Base-by-base conservation (phyloP, 805 yeast species). In the Ogataea nitratoaversa region DNA sequence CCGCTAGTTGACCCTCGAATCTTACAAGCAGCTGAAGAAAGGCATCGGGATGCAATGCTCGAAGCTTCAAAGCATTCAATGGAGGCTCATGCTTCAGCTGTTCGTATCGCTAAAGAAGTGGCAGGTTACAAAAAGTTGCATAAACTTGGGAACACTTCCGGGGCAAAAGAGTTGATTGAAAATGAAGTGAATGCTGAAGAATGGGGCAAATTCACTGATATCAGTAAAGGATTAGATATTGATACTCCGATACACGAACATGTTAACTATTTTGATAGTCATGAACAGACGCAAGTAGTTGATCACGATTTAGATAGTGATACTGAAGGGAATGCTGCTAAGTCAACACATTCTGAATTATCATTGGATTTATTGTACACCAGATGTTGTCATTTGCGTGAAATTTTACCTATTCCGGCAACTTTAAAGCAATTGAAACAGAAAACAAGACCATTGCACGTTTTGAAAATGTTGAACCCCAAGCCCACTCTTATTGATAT, bases 81-180 rank as follows among this genome's bases (percentile, higher is more conserved):
- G 37, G 91, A 84, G 54, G 91, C 93, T 0, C 87, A 84, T 60
- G 56, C 67, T 24, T 76, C 86, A 3, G 95, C 91, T 1, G 73
- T 75, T 47, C 66, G 84, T 54, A 75, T 82, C 31, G 89, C 89
- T 0, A 66, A 67, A 34, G 93, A 84, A 61, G 86, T 83, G 9
- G 48, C 68, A 1, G 64, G 62, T 29, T 78, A 66, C 53, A 78
- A 64, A 46, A 59, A 53, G 16, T 14, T 29, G 16, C 5, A 17
- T 16, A 29, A 29, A 32, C 38, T 44, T 11, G 52, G 45, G 20
- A 33, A 42, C 5, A 41, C 32, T 9, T n/a, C n/a, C n/a, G n/a
- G n/a, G n/a, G n/a, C n/a, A n/a, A 55, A 50, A 22, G 59, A 57
- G 22, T 49, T 48, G 5, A 53, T 57, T 5, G 66, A 29, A 14